Evolutionary conservation across 192 early-diverging fungal genomes (phyloP).

Genomic region (Rhizophagus sp.): DNA sequence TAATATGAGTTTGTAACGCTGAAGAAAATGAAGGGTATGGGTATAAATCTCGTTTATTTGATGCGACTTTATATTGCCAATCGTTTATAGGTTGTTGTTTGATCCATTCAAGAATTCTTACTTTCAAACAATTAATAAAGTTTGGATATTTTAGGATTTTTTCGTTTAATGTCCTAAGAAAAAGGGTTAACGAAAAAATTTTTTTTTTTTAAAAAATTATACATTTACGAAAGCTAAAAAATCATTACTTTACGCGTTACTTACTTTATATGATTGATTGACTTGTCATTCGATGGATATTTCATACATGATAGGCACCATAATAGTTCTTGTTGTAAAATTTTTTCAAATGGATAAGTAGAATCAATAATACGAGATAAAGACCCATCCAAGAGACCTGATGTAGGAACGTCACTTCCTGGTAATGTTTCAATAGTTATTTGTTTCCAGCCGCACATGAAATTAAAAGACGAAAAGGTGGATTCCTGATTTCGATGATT

Average conservation of each 20-base stretch:
- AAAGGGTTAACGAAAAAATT: background rate
- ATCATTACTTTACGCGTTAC: background rate
- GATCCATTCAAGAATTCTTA: constrained; percentile 11
- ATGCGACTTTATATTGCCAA: constrained; percentile 29
- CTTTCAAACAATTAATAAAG: constrained; percentile 12
- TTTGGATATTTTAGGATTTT: background rate
- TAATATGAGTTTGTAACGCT: constrained; percentile 16
- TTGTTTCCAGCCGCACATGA: constrained; percentile 29
- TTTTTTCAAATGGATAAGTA: constrained; percentile 27
- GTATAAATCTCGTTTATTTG: constrained; percentile 14
- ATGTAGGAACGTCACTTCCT: background rate
- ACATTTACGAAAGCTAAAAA: background rate
- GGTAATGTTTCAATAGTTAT: constrained; percentile 24
- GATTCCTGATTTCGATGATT: constrained; percentile 22
- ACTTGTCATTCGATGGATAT: constrained; percentile 2
- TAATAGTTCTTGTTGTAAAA: constrained; percentile 22
- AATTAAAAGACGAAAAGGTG: constrained; percentile 6
- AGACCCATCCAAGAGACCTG: background rate
- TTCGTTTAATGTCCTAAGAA: background rate
- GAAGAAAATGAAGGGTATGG: constrained; percentile 18
- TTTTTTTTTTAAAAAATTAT: background rate
- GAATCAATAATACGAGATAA: constrained; percentile 14
- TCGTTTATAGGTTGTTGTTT: background rate
- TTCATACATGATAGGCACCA: constrained; percentile 31
- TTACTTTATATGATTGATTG: constrained; percentile 20